phyloP scores from a whole-genome alignment of 2,329 filamentous ascomycete genomes.

The Myriangium duriaei region DNA sequence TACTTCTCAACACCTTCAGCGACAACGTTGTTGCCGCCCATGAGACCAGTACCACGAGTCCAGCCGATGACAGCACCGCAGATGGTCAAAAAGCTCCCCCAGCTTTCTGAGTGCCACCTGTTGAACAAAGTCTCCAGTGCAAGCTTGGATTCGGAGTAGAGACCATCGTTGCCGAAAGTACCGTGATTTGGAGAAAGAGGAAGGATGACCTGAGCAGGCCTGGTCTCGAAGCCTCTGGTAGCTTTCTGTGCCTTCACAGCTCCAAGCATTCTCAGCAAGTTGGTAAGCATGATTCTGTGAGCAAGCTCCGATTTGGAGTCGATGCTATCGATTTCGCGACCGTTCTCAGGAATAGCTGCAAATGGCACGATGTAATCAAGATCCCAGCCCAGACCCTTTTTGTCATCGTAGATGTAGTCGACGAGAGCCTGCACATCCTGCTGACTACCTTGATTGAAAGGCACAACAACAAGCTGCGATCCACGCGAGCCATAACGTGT shows the following conservation, averaged over 20 bases:
- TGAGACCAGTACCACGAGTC: conserved; percentile 96
- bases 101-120: conserved; percentile 94
- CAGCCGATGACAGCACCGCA: conserved; percentile 97
- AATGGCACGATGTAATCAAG: conserved; percentile 93
- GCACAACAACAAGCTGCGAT: conserved; percentile 93
- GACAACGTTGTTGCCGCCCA: conserved; percentile 96
- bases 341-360: conserved; percentile 93
- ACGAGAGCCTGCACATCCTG: conserved; percentile 91
- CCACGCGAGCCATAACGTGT: conserved; percentile 84
- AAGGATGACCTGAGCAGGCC: conserved; percentile 89
- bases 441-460: conserved; percentile 98
- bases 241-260: conserved; percentile 84
- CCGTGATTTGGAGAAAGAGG: conserved; percentile 96
- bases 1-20: conserved; percentile 94
- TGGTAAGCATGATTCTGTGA: conserved; percentile 98
- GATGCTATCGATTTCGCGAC: conserved; percentile 90
- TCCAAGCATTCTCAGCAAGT: conserved; percentile 82
- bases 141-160: conserved; percentile 97
- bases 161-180: conserved; percentile 92
- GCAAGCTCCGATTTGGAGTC: conserved; percentile 97
- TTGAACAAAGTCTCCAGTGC: conserved; percentile 96
- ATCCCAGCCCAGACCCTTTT: conserved; percentile 96
- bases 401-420: conserved; percentile 91
- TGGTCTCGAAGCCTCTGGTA: conserved; percentile 78
- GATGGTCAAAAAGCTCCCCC: conserved; percentile 94